Percentiles rank a stretch among this genome's conserved stretches.
Evolutionary conservation across 2,329 filamentous ascomycete genomes (phyloP).

Genomic region (Paecilomyces fulvus): DNA sequence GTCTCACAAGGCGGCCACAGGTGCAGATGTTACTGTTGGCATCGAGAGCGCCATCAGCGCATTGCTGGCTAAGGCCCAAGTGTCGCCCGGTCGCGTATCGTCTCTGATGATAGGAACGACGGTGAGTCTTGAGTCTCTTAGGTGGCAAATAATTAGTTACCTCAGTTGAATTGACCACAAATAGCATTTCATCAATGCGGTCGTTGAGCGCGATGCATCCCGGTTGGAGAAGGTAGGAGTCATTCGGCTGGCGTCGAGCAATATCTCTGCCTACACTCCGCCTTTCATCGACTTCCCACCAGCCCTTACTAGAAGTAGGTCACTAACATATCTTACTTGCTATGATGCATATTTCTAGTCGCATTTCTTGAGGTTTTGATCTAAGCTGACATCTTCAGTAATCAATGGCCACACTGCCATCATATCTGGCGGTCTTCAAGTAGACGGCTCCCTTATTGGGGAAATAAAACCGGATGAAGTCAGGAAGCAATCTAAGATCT

Average conservation of each 20-base stretch:
- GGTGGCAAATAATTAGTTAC: background rate
- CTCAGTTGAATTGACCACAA: background rate
- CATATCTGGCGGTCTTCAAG: conserved; percentile 5
- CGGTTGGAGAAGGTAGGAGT: conserved; percentile 40
- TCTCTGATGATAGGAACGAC: conserved; percentile 44
- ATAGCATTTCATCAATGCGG: conserved; percentile 42
- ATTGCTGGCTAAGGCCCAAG: conserved; percentile 31
- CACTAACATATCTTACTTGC: background rate
- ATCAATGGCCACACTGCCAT: conserved; percentile 4
- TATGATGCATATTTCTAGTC: background rate
- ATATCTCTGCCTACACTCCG: conserved; percentile 21
- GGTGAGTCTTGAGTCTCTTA: background rate
- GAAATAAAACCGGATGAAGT: conserved; percentile 1
- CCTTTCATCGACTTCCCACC: conserved; percentile 42
- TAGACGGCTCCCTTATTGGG: conserved; percentile 3
- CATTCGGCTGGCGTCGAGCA: conserved; percentile 24
- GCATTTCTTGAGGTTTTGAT: background rate
- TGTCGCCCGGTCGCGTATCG: conserved; percentile 33
- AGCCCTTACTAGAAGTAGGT: conserved; percentile 17
- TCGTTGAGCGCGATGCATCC: conserved; percentile 39
- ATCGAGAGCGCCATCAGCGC: conserved; percentile 40
- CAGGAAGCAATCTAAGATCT: background rate
- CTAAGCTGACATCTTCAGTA: background rate
- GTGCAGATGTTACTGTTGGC: conserved; percentile 43
- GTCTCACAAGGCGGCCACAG: conserved; percentile 44